Evolutionary conservation across 2,329 filamentous ascomycete species (phyloP), one percentile per base, ranked within the genome.

Genomic region (Alternaria ethzedia): DNA sequence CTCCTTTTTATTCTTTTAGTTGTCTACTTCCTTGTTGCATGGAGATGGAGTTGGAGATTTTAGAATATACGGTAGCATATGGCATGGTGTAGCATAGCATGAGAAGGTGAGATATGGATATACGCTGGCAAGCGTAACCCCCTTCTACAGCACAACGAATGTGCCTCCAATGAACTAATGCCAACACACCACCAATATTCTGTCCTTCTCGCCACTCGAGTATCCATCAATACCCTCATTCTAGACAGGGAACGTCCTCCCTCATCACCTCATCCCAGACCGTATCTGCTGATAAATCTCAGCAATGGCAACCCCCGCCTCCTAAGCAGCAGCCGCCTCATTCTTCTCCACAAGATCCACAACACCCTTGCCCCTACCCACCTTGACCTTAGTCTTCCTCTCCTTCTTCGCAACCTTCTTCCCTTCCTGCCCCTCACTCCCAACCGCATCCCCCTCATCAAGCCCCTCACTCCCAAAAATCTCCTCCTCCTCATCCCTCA

Each of bases 301-400:
- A 25, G 15, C 30, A 41, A 20, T 32, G 21, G 15, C 45, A 41
- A 20, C 30, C 6, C 21, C 9, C 8, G 15, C 13, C 12, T 28
- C 28, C 54, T 51, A 56, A 26, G 59, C 65, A 65, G 68, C 69
- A 61, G 65, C 65, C 6, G 66, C 73, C 62, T 91, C 90, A 66
- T 88, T 87, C 82, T 88, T 89, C 83, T 94, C 91, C 36, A 94
- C 90, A 75, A 94, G 80, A 70, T 91, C 90, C 21, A 94, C 90
- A 0, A 97, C 94, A 2, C 94, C 94, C 54, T 96, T 78, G 1
- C 85, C 87, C 73, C 93, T 85, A 15, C 94, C 94, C 54, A 97
- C 91, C 82, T 93, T 94, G 68, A 91, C 86, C 88, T 91, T 92
- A 78, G 88, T 89, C 65, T n/a, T n/a, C n/a, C n/a, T n/a, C n/a